Evolutionary conservation across 257 asterid species (phyloP), one percentile per base, ranked within the genome.

Genomic region (Solanum etuberosum): DNA sequence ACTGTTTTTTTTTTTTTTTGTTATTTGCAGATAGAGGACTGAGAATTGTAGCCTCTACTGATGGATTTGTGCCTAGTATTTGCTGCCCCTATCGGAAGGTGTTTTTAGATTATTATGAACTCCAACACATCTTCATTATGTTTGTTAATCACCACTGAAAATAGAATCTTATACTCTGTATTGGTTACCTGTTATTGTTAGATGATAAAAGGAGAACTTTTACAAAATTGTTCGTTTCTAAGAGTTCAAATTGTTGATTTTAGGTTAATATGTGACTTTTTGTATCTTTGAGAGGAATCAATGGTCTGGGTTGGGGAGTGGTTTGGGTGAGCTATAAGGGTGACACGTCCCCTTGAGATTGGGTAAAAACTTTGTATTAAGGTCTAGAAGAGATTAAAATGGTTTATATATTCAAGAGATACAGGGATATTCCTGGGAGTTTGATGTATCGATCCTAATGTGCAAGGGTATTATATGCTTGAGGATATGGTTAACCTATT

Each of bases 11-110:
- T 12, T n/a, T 54, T 57, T 27, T 27, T 1, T 15, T 34, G 51
- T 32, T 20, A 83, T 76, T 83, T 88, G 86, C 89, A 89, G 91
- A 89, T 83, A 85, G 88, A 85, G 91, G 89, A 74, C 80, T 86
- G 61, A 82, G 87, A 51, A 54, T 61, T 13, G 35, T 65, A 29
- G 84, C 71, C 72, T 46, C 61, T 84, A 59, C 48, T 73, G 88
- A 84, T 63, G 86, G 87, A 37, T 21, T 83, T 25, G 37, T 59
- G 15, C 54, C 87, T 65, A 88, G 59, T 70, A 27, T 80, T 27
- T 83, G 42, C 57, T 86, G 80, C 77, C 87, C 74, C 4, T 51
- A 40, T 43, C 54, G 82, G 5, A 83, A 88, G 90, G 92, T 88
- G 20, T 32, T 51, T 83, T 72, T 61, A 31, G 14, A 15, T 37